These are phyloP conservation scores for Alternaria sp. DNA, from an alignment of 2,329 filamentous ascomycete genomes.

Conservation along the genomic window DNA sequence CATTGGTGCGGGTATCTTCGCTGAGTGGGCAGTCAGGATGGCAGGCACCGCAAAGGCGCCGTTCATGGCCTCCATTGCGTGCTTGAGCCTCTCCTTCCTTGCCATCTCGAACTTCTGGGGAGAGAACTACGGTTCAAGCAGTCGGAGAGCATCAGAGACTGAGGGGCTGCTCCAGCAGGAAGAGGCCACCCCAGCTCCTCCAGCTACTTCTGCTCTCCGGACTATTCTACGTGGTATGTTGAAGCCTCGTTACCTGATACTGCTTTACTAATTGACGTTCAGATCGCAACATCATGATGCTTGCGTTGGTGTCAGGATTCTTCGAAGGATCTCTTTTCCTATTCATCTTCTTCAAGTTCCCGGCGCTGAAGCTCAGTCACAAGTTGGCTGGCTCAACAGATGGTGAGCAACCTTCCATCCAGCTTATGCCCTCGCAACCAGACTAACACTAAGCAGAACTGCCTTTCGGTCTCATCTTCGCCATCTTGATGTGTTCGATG, in stretches of 20 bases:
- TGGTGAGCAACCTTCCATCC: conserved; percentile 20
- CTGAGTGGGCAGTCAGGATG: conserved; percentile 58
- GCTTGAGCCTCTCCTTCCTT: conserved; percentile 54
- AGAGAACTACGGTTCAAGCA: conserved; percentile 58
- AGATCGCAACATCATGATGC: conserved; percentile 57
- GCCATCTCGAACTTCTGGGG: conserved; percentile 59
- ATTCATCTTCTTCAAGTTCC: conserved; percentile 69
- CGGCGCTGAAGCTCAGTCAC: conserved; percentile 55
- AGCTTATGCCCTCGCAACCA: no score
- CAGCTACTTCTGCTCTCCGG: conserved; percentile 30
- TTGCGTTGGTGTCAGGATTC: conserved; percentile 62
- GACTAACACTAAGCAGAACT: conserved; percentile 31
- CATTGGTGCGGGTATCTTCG: conserved; percentile 60
- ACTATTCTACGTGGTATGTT: conserved; percentile 32
- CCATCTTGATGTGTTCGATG: conserved; percentile 65
- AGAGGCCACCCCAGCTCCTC: conserved; percentile 25
- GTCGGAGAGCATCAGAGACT: conserved; percentile 23
- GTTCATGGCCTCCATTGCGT: conserved; percentile 56
- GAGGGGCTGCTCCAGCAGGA: conserved; percentile 36
- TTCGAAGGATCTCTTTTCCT: conserved; percentile 69
- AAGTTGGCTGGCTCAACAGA: conserved; percentile 35
- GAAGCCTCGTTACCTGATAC: background rate
- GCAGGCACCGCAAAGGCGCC: conserved; percentile 61
- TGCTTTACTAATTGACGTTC: background rate
- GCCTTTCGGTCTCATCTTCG: conserved; percentile 62